Base-by-base conservation (phyloP, 768 basidiomycete species). In the Suillus subalutaceus region DNA sequence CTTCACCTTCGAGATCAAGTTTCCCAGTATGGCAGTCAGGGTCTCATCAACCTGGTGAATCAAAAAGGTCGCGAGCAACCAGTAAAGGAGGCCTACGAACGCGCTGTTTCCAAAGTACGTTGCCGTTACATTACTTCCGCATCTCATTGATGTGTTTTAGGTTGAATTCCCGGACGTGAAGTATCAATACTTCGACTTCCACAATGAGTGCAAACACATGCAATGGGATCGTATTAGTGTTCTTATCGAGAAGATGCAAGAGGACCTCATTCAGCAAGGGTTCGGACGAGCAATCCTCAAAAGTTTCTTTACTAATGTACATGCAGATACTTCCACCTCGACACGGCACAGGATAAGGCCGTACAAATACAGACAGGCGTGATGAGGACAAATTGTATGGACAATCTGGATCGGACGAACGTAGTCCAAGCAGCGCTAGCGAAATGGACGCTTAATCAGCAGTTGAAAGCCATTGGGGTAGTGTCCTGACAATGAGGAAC, bases 181-280 rank as follows among this genome's bases (percentile, higher is more conserved):
- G 71, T 99, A 99, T 73, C 84, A 92, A 69, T 97, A 98, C 80
- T 99, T 98, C 72, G 97, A 99, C 74, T 99, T 99, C 82, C 97
- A 98, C 76, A 89, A 86, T 67, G 96, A 99, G 77, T 98, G 96
- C 83, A 92, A 88, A 74, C 84, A 92, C 59, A 93, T 99, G 91
- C 90, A 93, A 50, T 99, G 94, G 89, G 94, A 99, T 74, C 87
- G 96, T 56, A 93, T 99, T 68, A 87, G 87, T 63, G 76, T 94
- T 18, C 83, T 99, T 48, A 85, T 96, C 53, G 93, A 94, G 68
- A 82, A 84, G 63, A 75, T 98, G 60, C 84, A 89, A 69, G 86
- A 90, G 38, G 90, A 93, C 68, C 78, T 96, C 41, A 77, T 82
- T 50, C 81, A 80, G 64, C 84, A 93, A 68, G 91, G 92, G 93